Conservation (phyloP, 257 asterid species). For the Ehretia macrophylla region DNA sequence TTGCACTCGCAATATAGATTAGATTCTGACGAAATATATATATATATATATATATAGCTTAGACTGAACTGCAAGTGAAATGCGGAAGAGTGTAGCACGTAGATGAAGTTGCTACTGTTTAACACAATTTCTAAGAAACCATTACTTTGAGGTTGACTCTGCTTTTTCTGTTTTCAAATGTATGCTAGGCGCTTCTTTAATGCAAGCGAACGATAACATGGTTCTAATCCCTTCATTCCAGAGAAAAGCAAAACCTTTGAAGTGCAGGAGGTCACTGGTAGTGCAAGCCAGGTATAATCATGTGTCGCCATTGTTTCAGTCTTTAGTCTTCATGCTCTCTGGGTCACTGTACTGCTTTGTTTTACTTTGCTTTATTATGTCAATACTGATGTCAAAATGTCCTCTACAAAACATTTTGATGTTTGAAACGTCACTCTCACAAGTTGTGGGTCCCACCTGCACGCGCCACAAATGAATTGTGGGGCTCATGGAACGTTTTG, state of each 20-base stretch:
- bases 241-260: constrained; percentile 14
- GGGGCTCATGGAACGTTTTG: too few species aligned
- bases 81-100: too few species aligned
- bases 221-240: constrained; percentile 6
- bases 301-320: not conserved
- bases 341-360: not conserved
- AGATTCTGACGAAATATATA: too few species aligned
- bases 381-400: not conserved
- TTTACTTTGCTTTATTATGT: not conserved
- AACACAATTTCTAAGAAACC: not conserved
- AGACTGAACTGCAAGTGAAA: too few species aligned
- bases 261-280: constrained; percentile 20
- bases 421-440: too few species aligned
- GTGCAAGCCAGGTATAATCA: constrained; percentile 29
- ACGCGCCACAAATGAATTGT: too few species aligned
- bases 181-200: constrained; percentile 20
- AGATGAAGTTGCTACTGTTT: not conserved
- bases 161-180: constrained; percentile 1
- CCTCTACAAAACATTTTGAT: too few species aligned
- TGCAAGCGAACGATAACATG: constrained; percentile 12
- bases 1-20: too few species aligned
- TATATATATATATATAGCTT: too few species aligned
- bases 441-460: too few species aligned
- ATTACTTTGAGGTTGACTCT: not conserved
- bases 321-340: not conserved